Evolutionary conservation across 306 rosid genomes (phyloP), one percentile per base, ranked within the genome.

Genomic region (Urtica urens): DNA sequence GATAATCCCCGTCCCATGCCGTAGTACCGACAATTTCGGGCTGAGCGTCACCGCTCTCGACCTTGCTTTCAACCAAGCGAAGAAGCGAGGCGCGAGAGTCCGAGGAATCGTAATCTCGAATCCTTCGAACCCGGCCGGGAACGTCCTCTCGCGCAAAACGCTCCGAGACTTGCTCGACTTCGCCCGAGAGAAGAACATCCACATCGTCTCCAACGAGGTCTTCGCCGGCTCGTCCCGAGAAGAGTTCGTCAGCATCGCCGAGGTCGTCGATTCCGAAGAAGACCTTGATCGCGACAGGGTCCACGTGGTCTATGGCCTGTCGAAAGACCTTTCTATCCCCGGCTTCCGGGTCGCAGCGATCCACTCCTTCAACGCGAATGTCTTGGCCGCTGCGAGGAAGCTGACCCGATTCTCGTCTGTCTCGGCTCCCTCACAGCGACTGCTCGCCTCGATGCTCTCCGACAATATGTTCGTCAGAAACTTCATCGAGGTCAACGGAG

Each of bases 141-240:
- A 62, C 69, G 64, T 77, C 42, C 71, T 72, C n/a, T 55, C 57
- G 19, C 73, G 73, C 49, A 92, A 81, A 49, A 69, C 76, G 24
- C 77, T 79, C n/a, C 69, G 67, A 27, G 67, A 62, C 71, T 75
- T 90, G 68, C 65, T 90, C 43, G 87, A 84, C 76, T 90, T 81
- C 37, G 97, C 92, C 18, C 72, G 92, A 68, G 94, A 90, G 71
- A 90, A 90, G 67, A 90, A 84, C 80, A 75, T 84, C 26, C 95
- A 90, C 69, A 77, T 85, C 68, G 40, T 90, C 67, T 90, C 85
- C 0, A 77, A 77, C 56, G 95, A 85, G 71, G 60, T 72, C 55
- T 71, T 79, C 65, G 67, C 78, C 1, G 92, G 87, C 34, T 73
- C 95, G 19, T 38, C 74, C 5, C 54, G 51, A 45, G 65, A 73